Evolutionary conservation across 768 basidiomycete species (phyloP), one percentile per base, ranked within the genome.

Genomic region (Hypholoma sublateritium): DNA sequence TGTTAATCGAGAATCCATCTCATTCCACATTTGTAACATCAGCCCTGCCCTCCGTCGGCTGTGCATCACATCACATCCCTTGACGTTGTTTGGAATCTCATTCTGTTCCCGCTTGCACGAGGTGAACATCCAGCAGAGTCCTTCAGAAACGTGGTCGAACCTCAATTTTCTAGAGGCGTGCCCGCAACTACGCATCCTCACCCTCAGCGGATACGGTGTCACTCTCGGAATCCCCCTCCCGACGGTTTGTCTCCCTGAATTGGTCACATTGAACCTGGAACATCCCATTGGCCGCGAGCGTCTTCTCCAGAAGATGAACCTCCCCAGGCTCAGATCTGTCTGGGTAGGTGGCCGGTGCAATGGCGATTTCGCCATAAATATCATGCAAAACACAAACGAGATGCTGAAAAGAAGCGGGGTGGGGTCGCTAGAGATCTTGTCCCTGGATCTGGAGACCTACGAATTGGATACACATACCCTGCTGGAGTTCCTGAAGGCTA

Each of bases 231-330:
- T 16, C 4, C 35, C 53, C 7, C 19, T 32, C 17, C 39, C 19
- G 19, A 19, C 39, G 5, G 9, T 64, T 14, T 25, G 34, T 12
- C 49, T 64, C 39, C 50, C 63, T 11, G 32, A 55, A 25, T 42
- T 64, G 43, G 54, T 56, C 34, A 56, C 54, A 14, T 46, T 64
- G 14, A 61, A 56, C 50, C 42, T 64, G 32, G 63, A 61, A 39
- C 60, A 64, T 47, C 63, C 63, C 13, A 25, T 37, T 4, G 60
- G 60, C 9, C 46, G 63, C 35, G 51, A 60, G 21, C 16, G 17
- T 13, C 54, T 64, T 4, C 17, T 64, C 11, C 47, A 57, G 11
- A 46, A 42, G 49, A 47, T 64, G 16, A 28, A 14, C 5, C 53
- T 61, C 19, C 63, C 63, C 36, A 57, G 54, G 14, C 57, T 64